Evolutionary conservation across 2,329 filamentous ascomycete genomes (phyloP), one percentile per base, ranked within the genome.

Genomic region (Fusarium coicis): DNA sequence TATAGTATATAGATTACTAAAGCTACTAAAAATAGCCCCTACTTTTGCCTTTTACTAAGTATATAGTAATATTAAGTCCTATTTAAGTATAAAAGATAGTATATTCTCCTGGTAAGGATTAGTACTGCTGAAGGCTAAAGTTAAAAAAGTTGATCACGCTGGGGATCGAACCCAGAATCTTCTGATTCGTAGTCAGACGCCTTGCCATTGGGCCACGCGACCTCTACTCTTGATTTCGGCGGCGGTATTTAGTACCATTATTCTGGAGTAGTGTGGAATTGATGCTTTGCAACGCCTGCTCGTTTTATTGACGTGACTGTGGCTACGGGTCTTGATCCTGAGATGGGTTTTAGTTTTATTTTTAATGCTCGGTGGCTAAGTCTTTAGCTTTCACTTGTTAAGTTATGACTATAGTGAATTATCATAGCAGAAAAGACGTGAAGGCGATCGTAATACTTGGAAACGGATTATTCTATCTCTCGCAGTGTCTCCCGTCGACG

Each of bases 191-290:
- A 70, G 68, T 70, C 68, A 70, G 68, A 70, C 66, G 68, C 68
- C 68, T 70, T 70, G 68, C 67, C 66, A 69, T 69, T 69, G 65
- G 66, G 66, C 76, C 75, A 77, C 76, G 76, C 67, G 58, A 74
- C 71, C 71, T 52, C 64, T 26, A 12, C 19, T 63, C 16, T 21
- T 68, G 6, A 28, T 16, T 0, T 6, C 5, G 1, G 2, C 1
- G 1, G 0, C 7, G 4, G 1, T 18, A n/a, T 52, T 21, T 7
- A 2, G 11, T 7, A 1, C 0, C 18, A 66, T 59, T 7, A 1
- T 0, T 23, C 0, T 28, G 16, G 1, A 9, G 8, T 2, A 10
- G 5, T 11, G 2, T 18, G 5, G 21, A 26, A 30, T 10, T 39
- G 42, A 46, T 18, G 16, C 18, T 32, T 23, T 9, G 7, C 11